Base-by-base conservation (phyloP, 305 asterid species). In the Plantago coronopus region DNA sequence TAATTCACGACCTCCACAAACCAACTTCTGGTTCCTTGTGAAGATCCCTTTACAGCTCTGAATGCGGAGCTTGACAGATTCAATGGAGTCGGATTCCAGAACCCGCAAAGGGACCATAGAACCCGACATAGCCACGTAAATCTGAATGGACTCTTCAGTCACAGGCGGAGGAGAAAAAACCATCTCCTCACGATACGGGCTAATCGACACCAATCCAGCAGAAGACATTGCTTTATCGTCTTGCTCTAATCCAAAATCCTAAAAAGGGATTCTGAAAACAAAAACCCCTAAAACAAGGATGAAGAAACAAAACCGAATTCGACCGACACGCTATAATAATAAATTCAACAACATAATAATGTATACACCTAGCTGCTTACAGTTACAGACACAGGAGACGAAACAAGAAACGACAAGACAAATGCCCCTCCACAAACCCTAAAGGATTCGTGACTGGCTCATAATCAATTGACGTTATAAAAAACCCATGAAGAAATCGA, bases 1-100 rank as follows among this genome's bases (percentile, higher is more conserved):
- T 77, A 91, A 74, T 70, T 81, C 91, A 58, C 95, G 77, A 61
- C 98, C 98, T 10, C 91, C 78, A 70, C 85, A 86, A n/a, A 91
- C 95, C 82, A 91, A 72, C 63, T 86, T 88, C 37, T 86, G 96
- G 42, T 79, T 86, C 73, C 89, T 81, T 37, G 86, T 79, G 66
- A 82, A 78, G 71, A 91, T 81, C 67, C 98, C 96, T 64, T 78
- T 84, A 67, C 76, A 86, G 29, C 48, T 73, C 70, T 84, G 98
- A 34, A 91, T 82, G 55, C 80, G 64, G 17, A 91, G 67, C 76
- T 86, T 91, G 49, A 91, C 82, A 1, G 90, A 84, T 69, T 82
- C 85, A 56, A 91, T 84, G 5, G 98, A 88, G 69, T 91, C 98
- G 9, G 87, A 81, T 56, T 61, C 83, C 73, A 91, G 59, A 23